A percentile compares a stretch with the other conserved stretches of the same genome.
phyloP scores from a whole-genome alignment of 148 eudicot species.

The Nepenthes mirabilis region DNA sequence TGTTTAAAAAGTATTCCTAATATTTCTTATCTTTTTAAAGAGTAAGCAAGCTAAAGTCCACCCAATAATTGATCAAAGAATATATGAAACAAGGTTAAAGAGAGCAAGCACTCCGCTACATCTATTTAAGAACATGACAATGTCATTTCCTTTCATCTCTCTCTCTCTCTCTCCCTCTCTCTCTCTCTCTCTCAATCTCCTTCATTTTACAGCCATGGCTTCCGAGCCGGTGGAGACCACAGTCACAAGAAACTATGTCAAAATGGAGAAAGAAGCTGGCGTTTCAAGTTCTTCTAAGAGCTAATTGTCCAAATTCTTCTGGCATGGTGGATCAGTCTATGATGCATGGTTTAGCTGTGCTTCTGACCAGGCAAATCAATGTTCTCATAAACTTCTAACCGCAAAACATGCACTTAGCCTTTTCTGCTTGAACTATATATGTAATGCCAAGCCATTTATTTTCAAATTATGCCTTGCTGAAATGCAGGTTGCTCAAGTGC shows the following conservation, averaged over 20 bases:
- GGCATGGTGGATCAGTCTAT: slow-evolving; percentile 93
- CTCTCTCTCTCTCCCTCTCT: too few relatives aligned
- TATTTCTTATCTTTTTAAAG: too few relatives aligned
- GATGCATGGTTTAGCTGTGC: slow-evolving; percentile 95
- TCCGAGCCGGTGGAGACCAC: slow-evolving; percentile 72
- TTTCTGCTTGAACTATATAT: neutral
- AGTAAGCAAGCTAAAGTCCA: too few relatives aligned
- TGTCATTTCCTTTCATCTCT: too few relatives aligned
- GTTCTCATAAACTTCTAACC: neutral
- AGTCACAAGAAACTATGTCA: slow-evolving; percentile 62
- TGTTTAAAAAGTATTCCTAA: too few relatives aligned
- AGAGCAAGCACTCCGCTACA: too few relatives aligned
- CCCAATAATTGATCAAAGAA: too few relatives aligned
- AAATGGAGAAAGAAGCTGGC: slow-evolving; percentile 64
- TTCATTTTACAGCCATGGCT: slow-evolving; percentile 24
- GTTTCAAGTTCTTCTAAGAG: slow-evolving; percentile 20
- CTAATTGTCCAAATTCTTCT: slow-evolving; percentile 45
- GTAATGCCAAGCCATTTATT: neutral
- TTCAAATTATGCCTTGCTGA: neutral
- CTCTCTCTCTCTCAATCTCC: too few relatives aligned
- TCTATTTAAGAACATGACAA: too few relatives aligned
- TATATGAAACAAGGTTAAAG: too few relatives aligned
- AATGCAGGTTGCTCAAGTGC: slow-evolving; percentile 46
- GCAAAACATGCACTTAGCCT: too few relatives aligned
- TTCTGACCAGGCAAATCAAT: slow-evolving; percentile 50